Evolutionary conservation across 1,284 basidiomycete genomes (phyloP), one percentile per base, ranked within the genome.

Genomic region (Hypsizygus ulmarius): DNA sequence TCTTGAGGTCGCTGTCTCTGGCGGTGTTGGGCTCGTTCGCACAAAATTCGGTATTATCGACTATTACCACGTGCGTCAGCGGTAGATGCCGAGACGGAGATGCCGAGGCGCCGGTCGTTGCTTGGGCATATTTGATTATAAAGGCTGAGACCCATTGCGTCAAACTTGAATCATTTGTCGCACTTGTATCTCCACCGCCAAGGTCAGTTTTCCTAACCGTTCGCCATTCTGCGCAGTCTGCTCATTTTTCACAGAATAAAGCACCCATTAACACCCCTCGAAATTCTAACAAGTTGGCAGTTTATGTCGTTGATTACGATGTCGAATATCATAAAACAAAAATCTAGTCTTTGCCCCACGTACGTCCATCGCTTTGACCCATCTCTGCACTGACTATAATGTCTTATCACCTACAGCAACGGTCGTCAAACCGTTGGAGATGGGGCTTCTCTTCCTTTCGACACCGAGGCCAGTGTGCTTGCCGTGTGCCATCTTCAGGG

Each of bases 391-490:
- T 64, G 50, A 65, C 54, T 12, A 51, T 72, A 19, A 60, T 64
- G 45, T 56, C 64, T 41, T 53, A 45, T 48, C 19, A 43, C 55
- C 25, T 64, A 9, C 66, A 91, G 89, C 88, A 91, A 90, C 88
- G 88, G 87, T 73, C 81, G 88, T 88, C 84, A 82, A 75, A 78
- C 84, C 88, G 88, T 91, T 91, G 88, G 88, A 73, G 89, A 91
- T 90, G 88, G 88, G 88, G 88, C 88, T 73, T 69, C 67, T 75
- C 75, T 78, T 74, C 77, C 76, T 69, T 75, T 76, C 78, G 85
- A 89, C 86, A 80, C 77, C 72, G 77, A 81, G 71, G 79, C 84
- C 61, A 85, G 76, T 71, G 85, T 90, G 62, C 79, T 90, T 71
- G 88, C 88, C 56, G 83, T 90, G 59, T 89, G 85, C 79, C 84